Evolutionary conservation across 1,284 basidiomycete species (phyloP), one percentile per base, ranked within the genome.

Genomic region (Malassezia globosa): DNA sequence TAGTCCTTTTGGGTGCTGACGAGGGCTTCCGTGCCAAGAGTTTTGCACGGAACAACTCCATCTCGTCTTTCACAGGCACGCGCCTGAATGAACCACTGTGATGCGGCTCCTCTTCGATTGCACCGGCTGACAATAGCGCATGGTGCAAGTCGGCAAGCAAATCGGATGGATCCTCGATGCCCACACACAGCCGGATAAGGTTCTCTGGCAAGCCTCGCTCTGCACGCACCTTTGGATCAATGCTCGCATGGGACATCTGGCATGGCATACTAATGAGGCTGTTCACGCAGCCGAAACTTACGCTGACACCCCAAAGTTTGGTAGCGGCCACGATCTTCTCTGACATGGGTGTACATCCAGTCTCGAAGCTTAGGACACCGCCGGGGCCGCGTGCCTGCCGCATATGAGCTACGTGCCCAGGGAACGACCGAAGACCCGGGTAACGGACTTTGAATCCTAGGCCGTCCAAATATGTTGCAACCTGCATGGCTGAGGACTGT

Each of bases 181-280:
- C 94, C 61, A 97, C 88, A 69, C 94, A 99, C 27, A 97, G 80
- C 39, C 94, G 85, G 66, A 99, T 96, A 48, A 99, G 80, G 73
- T 97, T 87, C 73, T 99, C 94, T 22, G 92, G 94, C 24, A 99
- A 78, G 40, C 90, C 88, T 52, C 94, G 85, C 45, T 82, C 89
- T 23, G 87, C 88, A 29, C 94, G 84, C 19, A 83, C 82, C 27
- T 87, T 85, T 25, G 92, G 81, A 66, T 95, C 89, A 62, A 99
- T 99, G 33, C 90, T 96, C 23, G 94, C 90, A 73, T 99, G 94
- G 22, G 88, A 94, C 94, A 99, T 97, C 61, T 90, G 82, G 73
- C 94, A 97, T 37, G 94, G 94, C 94, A 99, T 97, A 62, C 87
- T 90, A 74, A 97, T 97, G 70, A 99, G 75, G 68, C 85, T 88